Evolutionary conservation across 805 yeast species (phyloP).

Genomic region (Brettanomyces nanus): DNA sequence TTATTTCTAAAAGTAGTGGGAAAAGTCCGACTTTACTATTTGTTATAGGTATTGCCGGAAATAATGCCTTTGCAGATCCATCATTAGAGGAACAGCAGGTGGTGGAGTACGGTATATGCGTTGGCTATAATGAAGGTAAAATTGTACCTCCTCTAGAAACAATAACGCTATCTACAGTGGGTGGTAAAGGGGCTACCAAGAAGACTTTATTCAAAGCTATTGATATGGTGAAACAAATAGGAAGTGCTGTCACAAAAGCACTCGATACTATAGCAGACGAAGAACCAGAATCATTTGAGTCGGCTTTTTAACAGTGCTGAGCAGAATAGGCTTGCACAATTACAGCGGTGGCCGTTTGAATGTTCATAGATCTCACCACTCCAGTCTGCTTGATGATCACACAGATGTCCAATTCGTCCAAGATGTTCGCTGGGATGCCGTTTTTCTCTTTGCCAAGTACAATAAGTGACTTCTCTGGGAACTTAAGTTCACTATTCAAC

Average conservation of each 20-base stretch:
- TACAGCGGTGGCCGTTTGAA: constrained; percentile 94
- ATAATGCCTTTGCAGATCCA: constrained; percentile 71
- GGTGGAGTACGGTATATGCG: constrained; percentile 70
- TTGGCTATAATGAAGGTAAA: constrained; percentile 62
- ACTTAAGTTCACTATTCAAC: constrained; percentile 51
- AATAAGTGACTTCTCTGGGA: constrained; percentile 74
- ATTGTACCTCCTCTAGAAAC: constrained; percentile 69
- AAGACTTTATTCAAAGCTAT: constrained; percentile 43
- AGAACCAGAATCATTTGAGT: constrained; percentile 26
- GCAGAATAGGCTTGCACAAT: constrained; percentile 83
- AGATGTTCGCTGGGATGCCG: constrained; percentile 81
- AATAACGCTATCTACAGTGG: constrained; percentile 45
- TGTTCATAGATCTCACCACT: constrained; percentile 89
- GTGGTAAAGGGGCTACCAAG: constrained; percentile 49
- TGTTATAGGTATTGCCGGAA: constrained; percentile 67
- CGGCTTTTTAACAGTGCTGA: constrained; percentile 39
- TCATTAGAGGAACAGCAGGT: constrained; percentile 84
- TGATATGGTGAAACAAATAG: constrained; percentile 50
- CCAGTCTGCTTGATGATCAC: constrained; percentile 90
- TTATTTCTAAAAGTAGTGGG: constrained; percentile 30
- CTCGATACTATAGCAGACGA: constrained; percentile 40
- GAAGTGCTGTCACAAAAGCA: constrained; percentile 53
- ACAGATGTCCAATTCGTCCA: constrained; percentile 78
- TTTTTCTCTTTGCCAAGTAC: constrained; percentile 81
- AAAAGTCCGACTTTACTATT: constrained; percentile 72